Conservation (phyloP, 2,329 filamentous ascomycete genomes). For the Colletotrichum sp. region DNA sequence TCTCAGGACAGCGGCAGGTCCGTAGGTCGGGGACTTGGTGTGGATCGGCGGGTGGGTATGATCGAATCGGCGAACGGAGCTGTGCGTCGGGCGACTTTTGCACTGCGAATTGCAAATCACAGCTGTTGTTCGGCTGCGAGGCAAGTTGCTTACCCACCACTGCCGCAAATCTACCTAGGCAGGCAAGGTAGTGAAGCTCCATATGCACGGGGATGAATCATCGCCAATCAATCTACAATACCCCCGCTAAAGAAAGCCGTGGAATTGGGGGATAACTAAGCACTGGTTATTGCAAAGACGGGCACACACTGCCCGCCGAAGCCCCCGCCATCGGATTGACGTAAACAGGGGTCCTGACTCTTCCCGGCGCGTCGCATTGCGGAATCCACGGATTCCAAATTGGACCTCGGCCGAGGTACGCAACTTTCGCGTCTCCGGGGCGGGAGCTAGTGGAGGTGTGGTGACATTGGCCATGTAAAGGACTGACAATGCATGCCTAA, state of each 20-base stretch:
- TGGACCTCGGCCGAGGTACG: neutral
- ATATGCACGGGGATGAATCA: conserved; percentile 17
- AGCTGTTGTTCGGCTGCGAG: neutral
- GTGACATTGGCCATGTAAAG: neutral
- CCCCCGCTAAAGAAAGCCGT: conserved; percentile 5
- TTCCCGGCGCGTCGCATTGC: neutral
- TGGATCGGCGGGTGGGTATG: neutral
- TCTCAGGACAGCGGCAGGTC: neutral
- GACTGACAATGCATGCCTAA: neutral
- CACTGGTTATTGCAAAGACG: neutral
- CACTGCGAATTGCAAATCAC: neutral
- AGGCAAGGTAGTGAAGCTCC: neutral
- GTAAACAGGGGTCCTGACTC: neutral
- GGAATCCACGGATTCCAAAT: conserved; percentile 9
- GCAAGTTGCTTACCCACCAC: neutral
- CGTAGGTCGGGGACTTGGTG: neutral
- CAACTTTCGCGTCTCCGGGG: neutral
- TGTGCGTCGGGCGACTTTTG: neutral
- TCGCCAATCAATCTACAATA: conserved; percentile 4
- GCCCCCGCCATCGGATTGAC: neutral
- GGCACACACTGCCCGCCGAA: neutral
- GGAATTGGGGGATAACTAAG: conserved; percentile 16
- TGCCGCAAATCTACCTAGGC: neutral
- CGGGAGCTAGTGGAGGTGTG: neutral
- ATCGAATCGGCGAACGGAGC: conserved; percentile 2